Evolutionary conservation across 1,284 basidiomycete genomes (phyloP).

Genomic region (Ceratobasidium sp.): DNA sequence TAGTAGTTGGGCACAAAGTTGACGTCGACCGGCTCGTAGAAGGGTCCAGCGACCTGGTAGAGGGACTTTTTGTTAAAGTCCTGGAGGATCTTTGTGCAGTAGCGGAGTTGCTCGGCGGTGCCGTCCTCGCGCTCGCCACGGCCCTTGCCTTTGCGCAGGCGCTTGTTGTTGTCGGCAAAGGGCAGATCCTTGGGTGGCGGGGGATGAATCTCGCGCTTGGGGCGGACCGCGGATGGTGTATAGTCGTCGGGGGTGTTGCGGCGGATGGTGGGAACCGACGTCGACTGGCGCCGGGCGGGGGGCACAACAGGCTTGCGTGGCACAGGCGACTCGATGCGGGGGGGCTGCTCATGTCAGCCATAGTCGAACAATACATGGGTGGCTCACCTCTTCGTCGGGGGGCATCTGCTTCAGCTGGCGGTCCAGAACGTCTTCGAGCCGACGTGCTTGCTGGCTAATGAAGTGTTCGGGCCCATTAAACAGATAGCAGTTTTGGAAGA

Average conservation of each 20-base stretch:
- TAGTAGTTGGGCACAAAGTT: conserved; percentile 77
- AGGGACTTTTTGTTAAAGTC: conserved; percentile 85
- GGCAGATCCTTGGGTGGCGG: conserved; percentile 91
- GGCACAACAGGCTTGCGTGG: conserved; percentile 48
- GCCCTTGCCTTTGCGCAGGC: conserved; percentile 54
- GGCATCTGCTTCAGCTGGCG: conserved; percentile 87
- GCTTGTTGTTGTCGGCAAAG: conserved; percentile 68
- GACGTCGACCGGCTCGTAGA: conserved; percentile 81
- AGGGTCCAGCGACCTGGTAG: conserved; percentile 76
- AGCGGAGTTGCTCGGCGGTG: conserved; percentile 86
- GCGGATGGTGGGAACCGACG: conserved; percentile 78
- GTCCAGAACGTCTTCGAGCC: conserved; percentile 85
- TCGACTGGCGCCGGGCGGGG: conserved; percentile 68
- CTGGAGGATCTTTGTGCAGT: conserved; percentile 74
- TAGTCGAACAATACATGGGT: conserved; percentile 9
- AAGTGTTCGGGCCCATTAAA: conserved; percentile 95
- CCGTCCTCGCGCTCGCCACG: conserved; percentile 60
- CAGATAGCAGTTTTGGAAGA: conserved; percentile 86
- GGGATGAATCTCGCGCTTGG: conserved; percentile 96
- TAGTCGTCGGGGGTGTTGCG: conserved; percentile 52
- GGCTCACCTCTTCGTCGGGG: conserved; percentile 72
- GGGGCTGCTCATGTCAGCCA: conserved; percentile 19
- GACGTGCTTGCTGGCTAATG: conserved; percentile 79
- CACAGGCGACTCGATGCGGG: conserved; percentile 37
- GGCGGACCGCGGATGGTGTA: conserved; percentile 65